phyloP scores from a whole-genome alignment of 768 basidiomycete genomes.

The Leccinum barrowsii region DNA sequence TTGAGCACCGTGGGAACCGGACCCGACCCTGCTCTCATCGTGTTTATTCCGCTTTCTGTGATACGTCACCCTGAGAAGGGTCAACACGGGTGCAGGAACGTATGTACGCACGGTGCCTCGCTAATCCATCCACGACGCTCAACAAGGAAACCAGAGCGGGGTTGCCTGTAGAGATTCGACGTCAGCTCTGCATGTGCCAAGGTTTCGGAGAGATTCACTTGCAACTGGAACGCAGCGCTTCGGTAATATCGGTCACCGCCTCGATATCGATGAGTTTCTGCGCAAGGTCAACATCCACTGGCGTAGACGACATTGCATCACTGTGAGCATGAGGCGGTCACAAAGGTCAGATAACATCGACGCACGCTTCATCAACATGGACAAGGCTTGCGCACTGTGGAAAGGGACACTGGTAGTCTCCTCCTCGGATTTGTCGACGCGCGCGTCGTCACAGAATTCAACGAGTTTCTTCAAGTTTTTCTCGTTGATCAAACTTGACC shows the following conservation, averaged over 20 bases:
- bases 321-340: background rate
- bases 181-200: background rate
- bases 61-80: background rate
- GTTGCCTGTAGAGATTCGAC: slow-evolving; percentile 6
- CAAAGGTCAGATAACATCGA: background rate
- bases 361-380: slow-evolving; percentile 24
- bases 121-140: slow-evolving; percentile 18
- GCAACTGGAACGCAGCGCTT: slow-evolving; percentile 16
- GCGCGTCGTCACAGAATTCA: slow-evolving; percentile 13
- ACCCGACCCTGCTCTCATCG: slow-evolving; percentile 4
- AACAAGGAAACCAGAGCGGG: slow-evolving; percentile 23
- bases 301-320: background rate
- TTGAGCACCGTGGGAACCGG: slow-evolving; percentile 16
- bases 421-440: slow-evolving; percentile 11
- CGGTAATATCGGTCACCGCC: slow-evolving; percentile 16
- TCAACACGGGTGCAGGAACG: background rate
- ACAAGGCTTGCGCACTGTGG: slow-evolving; percentile 25
- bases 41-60: slow-evolving; percentile 5
- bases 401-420: slow-evolving; percentile 18
- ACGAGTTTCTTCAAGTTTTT: slow-evolving; percentile 19
- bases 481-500: slow-evolving; percentile 11
- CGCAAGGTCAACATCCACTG: slow-evolving; percentile 15
- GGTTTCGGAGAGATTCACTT: background rate
- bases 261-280: slow-evolving; percentile 14
- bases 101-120: slow-evolving; percentile 8